phyloP scores from a whole-genome alignment of 768 basidiomycete genomes.

The Rhodotorula taiwanensis region DNA sequence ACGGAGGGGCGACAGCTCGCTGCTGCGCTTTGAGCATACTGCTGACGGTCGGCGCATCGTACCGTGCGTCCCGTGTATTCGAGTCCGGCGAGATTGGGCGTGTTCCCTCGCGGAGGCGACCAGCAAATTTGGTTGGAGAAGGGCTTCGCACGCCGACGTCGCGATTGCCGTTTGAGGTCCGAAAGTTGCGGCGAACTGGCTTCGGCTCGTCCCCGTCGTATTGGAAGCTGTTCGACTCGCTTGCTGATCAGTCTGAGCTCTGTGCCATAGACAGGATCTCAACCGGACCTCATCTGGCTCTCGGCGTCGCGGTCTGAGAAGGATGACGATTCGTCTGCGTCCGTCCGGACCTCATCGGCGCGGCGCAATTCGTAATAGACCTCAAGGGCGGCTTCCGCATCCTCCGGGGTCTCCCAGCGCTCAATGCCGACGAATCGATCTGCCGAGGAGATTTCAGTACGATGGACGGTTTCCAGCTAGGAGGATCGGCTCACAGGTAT shows the following conservation, averaged over 20 bases:
- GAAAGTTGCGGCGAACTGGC: constrained; percentile 11
- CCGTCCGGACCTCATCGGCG: neutral
- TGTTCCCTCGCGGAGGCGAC: constrained; percentile 20
- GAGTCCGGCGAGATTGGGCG: neutral
- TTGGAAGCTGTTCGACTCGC: constrained; percentile 36
- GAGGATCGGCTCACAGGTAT: constrained; percentile 20
- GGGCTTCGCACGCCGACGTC: constrained; percentile 1
- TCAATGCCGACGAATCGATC: constrained; percentile 38
- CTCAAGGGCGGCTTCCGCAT: constrained; percentile 1
- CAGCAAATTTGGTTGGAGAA: constrained; percentile 30
- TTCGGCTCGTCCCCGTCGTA: constrained; percentile 37
- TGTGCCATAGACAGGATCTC: too few relatives aligned
- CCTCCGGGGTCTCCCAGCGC: constrained; percentile 32
- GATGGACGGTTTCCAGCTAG: neutral
- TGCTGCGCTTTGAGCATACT: constrained; percentile 1
- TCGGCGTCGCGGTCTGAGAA: constrained; percentile 7
- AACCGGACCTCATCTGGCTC: constrained; percentile 36
- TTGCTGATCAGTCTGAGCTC: too few relatives aligned
- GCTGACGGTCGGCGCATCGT: constrained; percentile 19
- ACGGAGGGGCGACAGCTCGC: neutral
- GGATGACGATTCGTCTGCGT: neutral
- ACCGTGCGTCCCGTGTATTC: neutral
- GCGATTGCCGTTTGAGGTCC: neutral
- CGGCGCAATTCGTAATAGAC: constrained; percentile 19
- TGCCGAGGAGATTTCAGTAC: neutral